Conservation (phyloP, 208 protist species). For the Leishmania tarentolae region DNA sequence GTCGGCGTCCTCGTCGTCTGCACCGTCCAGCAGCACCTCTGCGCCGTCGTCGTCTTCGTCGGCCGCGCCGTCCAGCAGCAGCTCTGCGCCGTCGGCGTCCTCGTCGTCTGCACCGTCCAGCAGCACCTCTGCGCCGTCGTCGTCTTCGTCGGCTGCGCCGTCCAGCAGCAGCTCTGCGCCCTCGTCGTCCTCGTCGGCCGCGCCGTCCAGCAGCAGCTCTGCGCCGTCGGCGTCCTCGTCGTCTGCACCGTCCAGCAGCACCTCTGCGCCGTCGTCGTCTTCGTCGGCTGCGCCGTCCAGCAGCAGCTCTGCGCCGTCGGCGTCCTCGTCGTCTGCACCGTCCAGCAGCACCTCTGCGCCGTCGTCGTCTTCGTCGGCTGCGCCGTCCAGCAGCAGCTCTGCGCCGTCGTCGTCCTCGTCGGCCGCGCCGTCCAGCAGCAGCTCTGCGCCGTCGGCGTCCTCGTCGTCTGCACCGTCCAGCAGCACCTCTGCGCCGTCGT, state of each 20-base stretch:
- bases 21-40: slow-evolving; percentile 2
- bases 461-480: not conserved
- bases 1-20: not conserved
- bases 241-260: slow-evolving; percentile 1
- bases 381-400: slow-evolving; percentile 1
- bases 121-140: slow-evolving; percentile 1
- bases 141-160: not conserved
- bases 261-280: not conserved
- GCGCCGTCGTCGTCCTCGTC: not conserved
- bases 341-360: not conserved
- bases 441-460: not conserved
- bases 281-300: not conserved
- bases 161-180: not conserved
- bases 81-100: slow-evolving; percentile 1
- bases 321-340: not conserved
- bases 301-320: slow-evolving; percentile 1
- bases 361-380: not conserved
- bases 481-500: slow-evolving; percentile 1
- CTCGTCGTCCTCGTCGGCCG: not conserved
- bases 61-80: not conserved
- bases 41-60: slow-evolving; percentile 1
- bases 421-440: not conserved
- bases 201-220: slow-evolving; percentile 1
- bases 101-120: not conserved
- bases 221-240: not conserved